Evolutionary conservation across 805 yeast genomes (phyloP), one percentile per base, ranked within the genome.

Genomic region (Lachancea fermentati): DNA sequence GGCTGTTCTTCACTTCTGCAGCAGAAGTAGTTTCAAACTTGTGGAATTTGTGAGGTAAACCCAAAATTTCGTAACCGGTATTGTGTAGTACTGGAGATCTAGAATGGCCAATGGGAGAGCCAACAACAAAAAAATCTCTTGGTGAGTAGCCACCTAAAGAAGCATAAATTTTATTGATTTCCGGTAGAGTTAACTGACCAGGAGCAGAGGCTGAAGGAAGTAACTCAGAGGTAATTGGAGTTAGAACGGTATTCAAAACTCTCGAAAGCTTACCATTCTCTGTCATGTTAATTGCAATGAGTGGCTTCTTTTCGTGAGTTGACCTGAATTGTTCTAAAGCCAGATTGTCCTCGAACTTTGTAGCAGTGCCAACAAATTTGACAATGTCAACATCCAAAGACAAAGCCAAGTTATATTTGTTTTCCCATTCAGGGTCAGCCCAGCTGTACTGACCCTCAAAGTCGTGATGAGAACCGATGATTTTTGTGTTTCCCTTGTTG

Each of bases 51-150:
- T 88, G 79, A 11, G 96, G 95, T 52, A 93, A 69, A 4, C 88
- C 87, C 43, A 87, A 69, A n/a, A 71, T 65, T 42, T 75, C 56
- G 66, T 82, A 93, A 19, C 83, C 87, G 2, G 94, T 74, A 54
- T 81, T 81, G 65, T 93, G 98, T 50, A 93, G 71, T 13, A 73
- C 67, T 32, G 98, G 98, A 2, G 97, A 88, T 60, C 87, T 78
- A 2, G 97, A 88, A 60, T 89, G 96, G 6, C 75, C 62, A 41
- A 89, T 73, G 37, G 97, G 97, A 9, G 70, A 65, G 4, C 97
- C 97, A 46, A 80, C 81, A 44, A 89, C 78, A 62, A 73, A 84
- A 52, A 79, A 85, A 44, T 76, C 68, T 63, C 78, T 74, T 14
- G 73, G 40, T 5, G 63, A 46, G 39, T 78, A 68, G n/a, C 79